phyloP scores from a whole-genome alignment of 768 basidiomycete genomes.

The Mycena vulgaris region DNA sequence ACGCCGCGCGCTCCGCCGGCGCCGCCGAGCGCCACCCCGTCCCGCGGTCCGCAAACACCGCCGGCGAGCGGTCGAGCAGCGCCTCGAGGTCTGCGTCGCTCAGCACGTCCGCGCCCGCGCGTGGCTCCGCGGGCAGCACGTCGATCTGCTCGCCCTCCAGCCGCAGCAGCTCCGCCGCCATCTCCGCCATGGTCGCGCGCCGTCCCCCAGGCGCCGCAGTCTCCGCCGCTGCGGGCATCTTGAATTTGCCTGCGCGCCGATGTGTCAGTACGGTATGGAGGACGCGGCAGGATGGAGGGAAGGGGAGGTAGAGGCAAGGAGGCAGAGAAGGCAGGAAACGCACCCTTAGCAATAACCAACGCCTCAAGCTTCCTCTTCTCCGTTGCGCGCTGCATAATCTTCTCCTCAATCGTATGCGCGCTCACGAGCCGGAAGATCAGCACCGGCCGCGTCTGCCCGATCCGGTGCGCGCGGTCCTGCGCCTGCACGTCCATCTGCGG shows the following conservation, averaged over 20 bases:
- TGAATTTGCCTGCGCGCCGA: slow-evolving; percentile 80
- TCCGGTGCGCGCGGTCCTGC: slow-evolving; percentile 95
- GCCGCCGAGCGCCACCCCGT: slow-evolving; percentile 78
- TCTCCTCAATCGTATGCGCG: slow-evolving; percentile 91
- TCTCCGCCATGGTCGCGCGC: slow-evolving; percentile 80
- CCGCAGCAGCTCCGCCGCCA: slow-evolving; percentile 82
- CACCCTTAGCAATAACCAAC: slow-evolving; percentile 94
- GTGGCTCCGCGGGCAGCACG: slow-evolving; percentile 80
- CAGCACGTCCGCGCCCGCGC: slow-evolving; percentile 77
- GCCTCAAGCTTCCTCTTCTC: slow-evolving; percentile 95
- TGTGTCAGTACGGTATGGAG: neutral
- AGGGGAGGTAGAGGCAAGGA: neutral
- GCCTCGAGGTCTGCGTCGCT: slow-evolving; percentile 86
- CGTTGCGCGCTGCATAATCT: slow-evolving; percentile 89
- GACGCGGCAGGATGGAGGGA: neutral
- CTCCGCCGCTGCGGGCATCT: slow-evolving; percentile 73
- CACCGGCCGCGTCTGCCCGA: slow-evolving; percentile 94
- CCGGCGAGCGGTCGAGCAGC: slow-evolving; percentile 84
- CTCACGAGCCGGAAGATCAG: slow-evolving; percentile 91
- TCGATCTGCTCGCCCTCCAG: slow-evolving; percentile 92
- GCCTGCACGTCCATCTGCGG: slow-evolving; percentile 98
- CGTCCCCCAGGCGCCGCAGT: slow-evolving; percentile 55
- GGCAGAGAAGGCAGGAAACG: slow-evolving; percentile 16
- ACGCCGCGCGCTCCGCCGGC: slow-evolving; percentile 64
- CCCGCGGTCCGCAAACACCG: slow-evolving; percentile 79